Evolutionary conservation across 805 yeast genomes (phyloP).

Genomic region (Cyberlindnera galapagoensis): DNA sequence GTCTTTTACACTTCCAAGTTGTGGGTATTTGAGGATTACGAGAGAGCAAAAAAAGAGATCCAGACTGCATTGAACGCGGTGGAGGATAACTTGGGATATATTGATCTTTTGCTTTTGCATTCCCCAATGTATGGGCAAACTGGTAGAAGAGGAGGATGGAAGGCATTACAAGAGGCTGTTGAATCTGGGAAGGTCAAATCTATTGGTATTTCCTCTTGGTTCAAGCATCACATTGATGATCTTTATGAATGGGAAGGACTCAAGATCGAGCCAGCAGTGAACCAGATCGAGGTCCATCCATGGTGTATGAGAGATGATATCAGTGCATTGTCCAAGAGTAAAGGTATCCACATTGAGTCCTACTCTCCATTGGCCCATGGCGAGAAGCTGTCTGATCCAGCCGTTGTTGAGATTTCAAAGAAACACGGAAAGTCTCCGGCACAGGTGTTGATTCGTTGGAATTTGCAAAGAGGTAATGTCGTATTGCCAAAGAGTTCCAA

Average conservation of each 20-base stretch:
- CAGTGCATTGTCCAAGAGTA: conserved; percentile 34
- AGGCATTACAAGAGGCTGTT: conserved; percentile 71
- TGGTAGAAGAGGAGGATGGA: conserved; percentile 60
- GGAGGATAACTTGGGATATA: conserved; percentile 47
- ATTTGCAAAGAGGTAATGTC: conserved; percentile 47
- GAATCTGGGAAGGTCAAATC: conserved; percentile 53
- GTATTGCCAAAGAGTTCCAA: conserved; percentile 44
- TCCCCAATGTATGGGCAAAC: conserved; percentile 50
- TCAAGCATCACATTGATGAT: conserved; percentile 55
- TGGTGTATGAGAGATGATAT: conserved; percentile 39
- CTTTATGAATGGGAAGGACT: conserved; percentile 53
- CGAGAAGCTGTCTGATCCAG: conserved; percentile 36
- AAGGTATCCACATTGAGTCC: conserved; percentile 51
- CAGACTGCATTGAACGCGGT: conserved; percentile 46
- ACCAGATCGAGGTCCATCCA: conserved; percentile 61
- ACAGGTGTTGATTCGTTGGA: conserved; percentile 55
- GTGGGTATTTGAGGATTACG: conserved; percentile 49
- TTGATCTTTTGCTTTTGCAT: conserved; percentile 66
- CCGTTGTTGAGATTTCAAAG: conserved; percentile 35
- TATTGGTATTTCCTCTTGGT: conserved; percentile 77
- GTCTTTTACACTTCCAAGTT: conserved; percentile 65
- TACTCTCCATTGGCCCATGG: conserved; percentile 63
- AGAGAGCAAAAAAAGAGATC: conserved; percentile 52
- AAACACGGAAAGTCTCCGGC: conserved; percentile 37
- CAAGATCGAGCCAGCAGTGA: conserved; percentile 58